Conservation (phyloP, 805 yeast genomes). For the Lipomyces yamadae region DNA sequence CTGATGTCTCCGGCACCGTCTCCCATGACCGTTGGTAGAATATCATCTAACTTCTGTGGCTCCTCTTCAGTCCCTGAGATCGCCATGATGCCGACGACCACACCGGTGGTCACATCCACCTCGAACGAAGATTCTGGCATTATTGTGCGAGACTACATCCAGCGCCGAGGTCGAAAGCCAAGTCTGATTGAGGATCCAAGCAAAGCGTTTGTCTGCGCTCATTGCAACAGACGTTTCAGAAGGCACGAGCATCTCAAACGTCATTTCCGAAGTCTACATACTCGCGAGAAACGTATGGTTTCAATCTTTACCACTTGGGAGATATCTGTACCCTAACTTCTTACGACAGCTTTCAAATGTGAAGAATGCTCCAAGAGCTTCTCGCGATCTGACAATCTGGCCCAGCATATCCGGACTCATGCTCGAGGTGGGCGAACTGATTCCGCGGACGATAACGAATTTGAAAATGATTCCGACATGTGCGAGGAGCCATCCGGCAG, state of each 20-base stretch:
- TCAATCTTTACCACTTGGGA: background rate
- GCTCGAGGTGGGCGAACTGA: constrained; percentile 11
- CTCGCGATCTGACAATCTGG: constrained; percentile 46
- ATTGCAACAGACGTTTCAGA: constrained; percentile 48
- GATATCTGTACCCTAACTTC: background rate
- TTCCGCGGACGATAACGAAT: constrained; percentile 3
- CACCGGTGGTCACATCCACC: background rate
- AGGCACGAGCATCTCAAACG: constrained; percentile 52
- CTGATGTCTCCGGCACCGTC: constrained; percentile 9
- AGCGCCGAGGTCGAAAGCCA: constrained; percentile 36
- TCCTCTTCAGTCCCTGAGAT: background rate
- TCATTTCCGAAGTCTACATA: constrained; percentile 71
- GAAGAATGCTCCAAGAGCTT: constrained; percentile 44
- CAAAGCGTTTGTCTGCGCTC: constrained; percentile 47
- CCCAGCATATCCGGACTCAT: constrained; percentile 46
- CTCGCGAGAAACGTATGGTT: constrained; percentile 56
- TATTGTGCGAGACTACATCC: constrained; percentile 19
- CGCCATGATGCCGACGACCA: background rate
- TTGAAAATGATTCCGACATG: constrained; percentile 4
- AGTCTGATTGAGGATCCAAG: constrained; percentile 32
- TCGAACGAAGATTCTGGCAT: background rate
- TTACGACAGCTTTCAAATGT: constrained; percentile 41
- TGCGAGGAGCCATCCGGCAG: background rate
- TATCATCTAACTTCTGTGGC: constrained; percentile 13
- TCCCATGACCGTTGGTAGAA: constrained; percentile 3